Evolutionary conservation across 1,284 basidiomycete species (phyloP).

Genomic region (Taiwanofungus camphoratus): DNA sequence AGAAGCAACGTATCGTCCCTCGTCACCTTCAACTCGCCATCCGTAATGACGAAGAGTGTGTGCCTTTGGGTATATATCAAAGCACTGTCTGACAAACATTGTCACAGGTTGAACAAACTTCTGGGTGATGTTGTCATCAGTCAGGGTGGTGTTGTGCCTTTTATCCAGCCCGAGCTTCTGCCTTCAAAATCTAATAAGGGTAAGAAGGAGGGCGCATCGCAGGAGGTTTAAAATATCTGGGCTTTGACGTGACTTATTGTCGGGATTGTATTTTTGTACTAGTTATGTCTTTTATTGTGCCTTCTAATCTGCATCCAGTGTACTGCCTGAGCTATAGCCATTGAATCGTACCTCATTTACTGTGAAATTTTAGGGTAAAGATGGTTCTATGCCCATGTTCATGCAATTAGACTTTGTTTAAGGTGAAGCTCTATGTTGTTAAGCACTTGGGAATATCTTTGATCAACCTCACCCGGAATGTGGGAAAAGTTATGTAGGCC

Average conservation of each 20-base stretch:
- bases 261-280: slow-evolving; percentile 21
- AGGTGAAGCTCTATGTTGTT: no score
- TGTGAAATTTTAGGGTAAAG: no score
- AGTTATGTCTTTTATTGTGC: slow-evolving; percentile 18
- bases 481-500: no score
- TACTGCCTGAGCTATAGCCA: no score
- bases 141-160: slow-evolving; percentile 78
- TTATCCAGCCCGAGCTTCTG: slow-evolving; percentile 64
- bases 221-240: slow-evolving; percentile 30
- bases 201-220: slow-evolving; percentile 41
- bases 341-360: no score
- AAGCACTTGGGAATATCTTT: no score
- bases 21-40: slow-evolving; percentile 85
- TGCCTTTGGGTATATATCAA: slow-evolving; percentile 3
- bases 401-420: no score
- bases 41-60: slow-evolving; percentile 75
- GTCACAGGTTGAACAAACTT: slow-evolving; percentile 56
- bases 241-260: slow-evolving; percentile 13
- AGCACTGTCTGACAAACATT: slow-evolving; percentile 1
- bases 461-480: no score
- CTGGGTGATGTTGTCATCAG: slow-evolving; percentile 75
- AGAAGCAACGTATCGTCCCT: slow-evolving; percentile 79
- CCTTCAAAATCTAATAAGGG: slow-evolving; percentile 61
- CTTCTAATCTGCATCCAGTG: no score
- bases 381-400: no score